These are phyloP conservation scores for Pseudogymnoascus sp. DNA, from an alignment of 2,329 filamentous ascomycete genomes.

Conservation along the genomic window DNA sequence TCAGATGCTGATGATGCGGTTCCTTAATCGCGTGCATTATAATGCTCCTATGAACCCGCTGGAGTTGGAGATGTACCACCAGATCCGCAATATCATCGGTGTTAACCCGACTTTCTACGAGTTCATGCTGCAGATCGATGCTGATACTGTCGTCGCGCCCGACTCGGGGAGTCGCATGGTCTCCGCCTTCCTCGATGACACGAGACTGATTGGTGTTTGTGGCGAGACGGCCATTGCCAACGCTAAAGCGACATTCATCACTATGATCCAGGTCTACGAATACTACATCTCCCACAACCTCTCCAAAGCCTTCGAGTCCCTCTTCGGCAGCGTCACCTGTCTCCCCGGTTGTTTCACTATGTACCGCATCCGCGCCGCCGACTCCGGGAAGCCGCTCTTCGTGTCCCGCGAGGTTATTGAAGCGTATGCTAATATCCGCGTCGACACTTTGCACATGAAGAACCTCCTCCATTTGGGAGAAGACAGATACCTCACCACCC, in stretches of 20 bases:
- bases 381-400: constrained; percentile 91
- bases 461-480: constrained; percentile 94
- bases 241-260: constrained; percentile 85
- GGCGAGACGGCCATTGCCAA: constrained; percentile 93
- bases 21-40: constrained; percentile 98
- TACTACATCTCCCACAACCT: constrained; percentile 99
- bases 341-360: constrained; percentile 98
- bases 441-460: constrained; percentile 98
- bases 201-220: constrained; percentile 85
- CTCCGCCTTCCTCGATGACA: constrained; percentile 83
- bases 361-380: constrained; percentile 92
- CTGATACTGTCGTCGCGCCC: constrained; percentile 85
- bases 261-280: constrained; percentile 99
- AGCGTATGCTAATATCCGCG: constrained; percentile 82
- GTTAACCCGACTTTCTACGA: constrained; percentile 99
- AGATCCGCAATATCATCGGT: constrained; percentile 96
- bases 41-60: constrained; percentile 92
- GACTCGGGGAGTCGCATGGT: constrained; percentile 92
- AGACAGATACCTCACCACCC: constrained; percentile 92
- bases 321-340: constrained; percentile 96
- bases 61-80: constrained; percentile 96
- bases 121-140: constrained; percentile 92
- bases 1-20: constrained; percentile 97
- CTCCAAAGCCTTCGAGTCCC: constrained; percentile 91
- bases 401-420: constrained; percentile 89